Base-by-base conservation (phyloP, 208 protist species). In the Porcisia hertigi region DNA sequence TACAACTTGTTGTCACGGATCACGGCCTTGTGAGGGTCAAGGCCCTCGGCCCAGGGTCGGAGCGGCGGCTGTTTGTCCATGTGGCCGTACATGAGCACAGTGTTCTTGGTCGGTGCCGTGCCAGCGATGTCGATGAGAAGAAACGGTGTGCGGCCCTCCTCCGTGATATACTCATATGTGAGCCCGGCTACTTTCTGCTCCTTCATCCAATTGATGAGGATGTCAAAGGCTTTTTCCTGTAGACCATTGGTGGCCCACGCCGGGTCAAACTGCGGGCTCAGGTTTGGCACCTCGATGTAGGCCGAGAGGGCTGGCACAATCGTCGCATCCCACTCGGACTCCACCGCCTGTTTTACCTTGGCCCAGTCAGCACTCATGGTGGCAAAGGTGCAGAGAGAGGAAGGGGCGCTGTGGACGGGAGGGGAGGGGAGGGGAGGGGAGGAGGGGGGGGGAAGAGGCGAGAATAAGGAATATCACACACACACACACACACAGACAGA, bases 31-130 rank as follows among this genome's bases (percentile, higher is more conserved):
- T 95, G 90, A 0, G 95, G 93, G 73, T 91, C 89, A 11, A 98
- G 86, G 16, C 95, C 98, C 53, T 96, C 95, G 18, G 52, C 80
- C 98, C 98, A 99, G 52, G 86, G 86, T 30, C 80, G 88, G 52
- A 98, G 78, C 34, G 97, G 98, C 39, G 98, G 98, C 91, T 99
- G 97, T 86, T 99, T 99, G 79, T 99, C 98, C 89, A 99, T 94
- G 80, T 99, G 98, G 49, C 98, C 98, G 85, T 99, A 99, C 80
- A 99, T 91, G 20, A 99, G 85, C 52, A 98, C 87, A 43, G 90
- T 94, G 63, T 90, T 86, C 52, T 78, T 67, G 9, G 82, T 92
- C 25, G 87, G 77, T 49, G 77, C 75, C 23, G 90, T 94, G 16
- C 85, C 90, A 16, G 72, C 81, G 73, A 98, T 86, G 64, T 98